Base-by-base conservation (phyloP, 306 rosid genomes). In the Glycine soja region DNA sequence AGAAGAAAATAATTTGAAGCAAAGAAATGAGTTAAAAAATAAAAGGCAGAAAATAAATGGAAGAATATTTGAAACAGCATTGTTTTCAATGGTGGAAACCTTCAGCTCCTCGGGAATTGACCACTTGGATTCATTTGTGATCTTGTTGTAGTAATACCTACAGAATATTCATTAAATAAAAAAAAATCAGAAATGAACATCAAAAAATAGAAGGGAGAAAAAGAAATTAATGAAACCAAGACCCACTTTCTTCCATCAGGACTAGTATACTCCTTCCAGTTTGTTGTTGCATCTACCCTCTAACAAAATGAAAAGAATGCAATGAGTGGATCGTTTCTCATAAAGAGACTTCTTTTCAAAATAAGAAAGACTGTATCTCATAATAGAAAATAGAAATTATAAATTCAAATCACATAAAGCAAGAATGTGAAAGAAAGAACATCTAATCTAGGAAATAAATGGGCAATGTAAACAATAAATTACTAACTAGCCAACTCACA, bases 251-350 rank as follows among this genome's bases (percentile, higher is more conserved):
- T 90, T 80, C 97, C 97, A 75, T 94, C 95, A 51, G 97, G 97
- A 86, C 97, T 92, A 4, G 86, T 77, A 87, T 81, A 91, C 85
- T 94, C 98, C 85, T 94, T 92, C 98, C 98, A 94, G 85, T 92
- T 90, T 65, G 97, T 94, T 81, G 97, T 88, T 85, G 97, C 95
- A 82, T 94, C 98, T 15, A 88, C 97, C 86, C 93, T 92, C 98
- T 94, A 91, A 73, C 67, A 81, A 80, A 88, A 81, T 10, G 72
- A 80, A 58, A 79, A 88, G 62, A 87, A 72, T 65, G 74, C 68
- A 75, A 85, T 83, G 19, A 85, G 89, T 79, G 3, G 46, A 83
- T 70, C 70, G 11, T 54, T 79, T 79, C 67, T 78, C 65, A 77
- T 36, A 57, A 52, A 24, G 75, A 86, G 78, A 82, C 67, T 78